Base-by-base conservation (phyloP, 1,139 yeast genomes). In the Pichia sp. region DNA sequence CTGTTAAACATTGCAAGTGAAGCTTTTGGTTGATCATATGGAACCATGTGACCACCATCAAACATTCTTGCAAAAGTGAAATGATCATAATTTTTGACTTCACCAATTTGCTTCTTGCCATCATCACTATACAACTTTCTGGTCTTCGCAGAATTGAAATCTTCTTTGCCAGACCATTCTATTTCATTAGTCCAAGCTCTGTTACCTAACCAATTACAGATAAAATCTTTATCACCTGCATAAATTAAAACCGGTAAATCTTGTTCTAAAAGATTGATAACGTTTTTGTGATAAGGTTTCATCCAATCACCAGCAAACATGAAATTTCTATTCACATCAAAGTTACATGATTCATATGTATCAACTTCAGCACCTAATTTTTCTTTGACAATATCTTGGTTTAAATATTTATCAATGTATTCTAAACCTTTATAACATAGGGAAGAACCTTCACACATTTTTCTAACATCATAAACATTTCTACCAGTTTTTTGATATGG, bases 351-450 rank as follows among this genome's bases (percentile, higher is more conserved):
- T 63, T 82, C 82, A 66, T 82, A 92, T 41, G 70, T 65, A 45
- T 84, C 92, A 49, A 87, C 95, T 67, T 90, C 97, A 37, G 94
- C 96, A 50, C 98, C 98, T 48, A 92, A 73, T 36, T 90, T 92
- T 53, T 75, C 79, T 69, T 81, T 82, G 45, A 85, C 92, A 46
- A 68, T 70, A 24, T 75, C 80, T 62, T 70, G 72, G 71, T 86
- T 86, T 69, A 86, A 69, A 68, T 80, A 86, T 45, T 74, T 66
- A 51, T 78, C 84, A 56, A 85, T 77, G 68, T 76, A 79, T 50
- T 74, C 77, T 65, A 84, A 70, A 38, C 75, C 83, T 37, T 74
- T 72, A 74, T 92, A 92, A 68, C 98, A 92, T 57, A 90, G 74
- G 43, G 72, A 67, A 35, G 80, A 78, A 47, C 85, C 86, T 59